phyloP scores from a whole-genome alignment of 495 filamentous ascomycete genomes.

The Bacidia gigantensis region DNA sequence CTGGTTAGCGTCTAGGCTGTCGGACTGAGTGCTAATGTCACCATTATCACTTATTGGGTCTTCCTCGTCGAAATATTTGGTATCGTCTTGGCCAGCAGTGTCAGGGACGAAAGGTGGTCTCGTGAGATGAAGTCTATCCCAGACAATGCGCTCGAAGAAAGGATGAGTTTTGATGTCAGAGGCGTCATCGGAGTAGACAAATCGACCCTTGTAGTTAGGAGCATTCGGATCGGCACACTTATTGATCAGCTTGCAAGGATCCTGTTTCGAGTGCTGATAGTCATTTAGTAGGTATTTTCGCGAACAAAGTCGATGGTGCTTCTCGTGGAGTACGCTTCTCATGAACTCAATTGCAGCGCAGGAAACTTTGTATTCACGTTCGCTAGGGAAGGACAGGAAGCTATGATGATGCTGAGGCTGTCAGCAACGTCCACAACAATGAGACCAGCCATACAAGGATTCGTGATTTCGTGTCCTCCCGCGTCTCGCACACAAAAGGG shows the following conservation, averaged over 20 bases:
- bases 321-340: conserved; percentile 58
- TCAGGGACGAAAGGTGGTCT: conserved; percentile 65
- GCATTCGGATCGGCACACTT: conserved; percentile 20
- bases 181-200: conserved; percentile 69
- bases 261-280: conserved; percentile 18
- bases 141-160: conserved; percentile 55
- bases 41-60: conserved; percentile 45
- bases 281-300: conserved; percentile 57
- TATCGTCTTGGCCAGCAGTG: conserved; percentile 60
- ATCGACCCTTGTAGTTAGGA: conserved; percentile 32
- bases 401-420: conserved; percentile 34
- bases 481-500: conserved; percentile 70
- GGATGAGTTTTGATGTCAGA: conserved; percentile 63
- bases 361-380: conserved; percentile 22
- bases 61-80: conserved; percentile 78
- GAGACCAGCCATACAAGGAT: conserved; percentile 42
- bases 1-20: background rate
- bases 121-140: conserved; percentile 52
- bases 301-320: conserved; percentile 60
- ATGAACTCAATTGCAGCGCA: conserved; percentile 61
- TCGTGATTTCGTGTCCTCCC: conserved; percentile 66
- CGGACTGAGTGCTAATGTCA: conserved; percentile 14
- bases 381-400: conserved; percentile 44
- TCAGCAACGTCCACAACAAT: conserved; percentile 9
- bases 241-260: conserved; percentile 20